Conservation (phyloP, 495 filamentous ascomycete genomes). For the Lophiotrema nucula region DNA sequence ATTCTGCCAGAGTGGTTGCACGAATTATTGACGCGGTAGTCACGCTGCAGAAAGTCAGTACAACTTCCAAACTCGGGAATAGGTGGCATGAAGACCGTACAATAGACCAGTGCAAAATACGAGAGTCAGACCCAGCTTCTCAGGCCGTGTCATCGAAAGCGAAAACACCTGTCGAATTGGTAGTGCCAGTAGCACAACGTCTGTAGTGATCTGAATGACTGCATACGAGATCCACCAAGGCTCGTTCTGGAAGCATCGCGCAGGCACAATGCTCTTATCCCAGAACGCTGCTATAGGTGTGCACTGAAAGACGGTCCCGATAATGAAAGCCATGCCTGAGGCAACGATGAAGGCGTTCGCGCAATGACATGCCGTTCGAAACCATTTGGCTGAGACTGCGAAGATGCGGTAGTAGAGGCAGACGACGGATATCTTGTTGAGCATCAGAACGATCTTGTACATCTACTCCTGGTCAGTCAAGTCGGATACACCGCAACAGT, state of each 20-base stretch:
- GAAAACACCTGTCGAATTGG: not conserved
- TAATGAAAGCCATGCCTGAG: conserved; percentile 1
- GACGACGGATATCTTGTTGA: not conserved
- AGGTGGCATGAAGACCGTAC: not conserved
- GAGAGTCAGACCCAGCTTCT: not conserved
- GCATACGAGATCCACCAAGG: conserved; percentile 1
- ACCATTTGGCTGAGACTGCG: conserved; percentile 1
- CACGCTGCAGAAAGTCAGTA: not conserved
- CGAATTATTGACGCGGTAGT: conserved; percentile 1
- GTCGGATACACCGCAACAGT: too few relatives aligned
- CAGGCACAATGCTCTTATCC: not conserved
- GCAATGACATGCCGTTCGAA: conserved; percentile 1
- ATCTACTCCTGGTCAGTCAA: too few relatives aligned
- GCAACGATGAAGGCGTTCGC: conserved; percentile 1
- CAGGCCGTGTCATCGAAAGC: not conserved
- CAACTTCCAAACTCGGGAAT: not conserved
- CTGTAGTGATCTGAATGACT: not conserved
- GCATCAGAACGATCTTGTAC: not conserved
- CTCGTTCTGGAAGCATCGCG: conserved; percentile 6
- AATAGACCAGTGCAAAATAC: not conserved
- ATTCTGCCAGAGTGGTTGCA: not conserved
- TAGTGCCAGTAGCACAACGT: not conserved
- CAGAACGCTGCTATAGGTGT: conserved; percentile 4
- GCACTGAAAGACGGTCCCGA: conserved; percentile 7
- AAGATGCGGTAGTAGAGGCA: conserved; percentile 11